Base-by-base conservation (phyloP, 73 alveolate genomes). In the Paramecium pentaurelia region DNA sequence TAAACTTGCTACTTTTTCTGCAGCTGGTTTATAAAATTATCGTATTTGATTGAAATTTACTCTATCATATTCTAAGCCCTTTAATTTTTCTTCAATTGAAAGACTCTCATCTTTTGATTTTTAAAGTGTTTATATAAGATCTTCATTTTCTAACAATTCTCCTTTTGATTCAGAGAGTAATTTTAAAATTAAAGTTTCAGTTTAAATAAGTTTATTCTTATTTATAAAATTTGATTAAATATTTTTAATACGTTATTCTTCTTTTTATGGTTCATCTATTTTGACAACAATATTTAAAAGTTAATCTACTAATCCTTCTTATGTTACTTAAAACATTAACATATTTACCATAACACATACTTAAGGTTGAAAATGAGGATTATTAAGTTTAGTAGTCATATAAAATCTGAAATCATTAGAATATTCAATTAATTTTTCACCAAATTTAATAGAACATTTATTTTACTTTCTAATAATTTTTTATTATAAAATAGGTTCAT, bases 311-410 rank as follows among this genome's bases (percentile, higher is more conserved):
- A 98, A 97, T 77, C 99, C 99, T 73, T 98, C 99, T 92, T 95
- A 98, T 0, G 99, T 99, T 70, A 98, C 99, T 97, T 98, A 97
- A 96, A 99, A 98, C 96, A 98, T 98, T 68, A 99, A 96, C 97
- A 98, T 96, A 70, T 97, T 97, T 60, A 99, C 99, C 94, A 95
- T 97, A 8, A 99, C 99, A 87, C 99, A 99, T 60, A 98, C 97
- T 94, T 99, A 99, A 22, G 99, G 99, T 4, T 99, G 95, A 92
- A 95, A 99, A 94, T 99, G 99, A 36, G 99, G 99, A 91, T 98
- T 97, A 36, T 99, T 97, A 86, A 98, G 97, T 95, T 98, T 99
- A 27, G 99, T 99, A 2, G 99, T 99, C 92, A 99, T 95, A 80
- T 94, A 98, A 97, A 99, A 97, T 94, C 96, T 94, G 95, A 98